Percentiles rank a stretch among this genome's conserved stretches.
phyloP scores from a whole-genome alignment of 169 alveolate genomes.

The Toxoplasma gondii region DNA sequence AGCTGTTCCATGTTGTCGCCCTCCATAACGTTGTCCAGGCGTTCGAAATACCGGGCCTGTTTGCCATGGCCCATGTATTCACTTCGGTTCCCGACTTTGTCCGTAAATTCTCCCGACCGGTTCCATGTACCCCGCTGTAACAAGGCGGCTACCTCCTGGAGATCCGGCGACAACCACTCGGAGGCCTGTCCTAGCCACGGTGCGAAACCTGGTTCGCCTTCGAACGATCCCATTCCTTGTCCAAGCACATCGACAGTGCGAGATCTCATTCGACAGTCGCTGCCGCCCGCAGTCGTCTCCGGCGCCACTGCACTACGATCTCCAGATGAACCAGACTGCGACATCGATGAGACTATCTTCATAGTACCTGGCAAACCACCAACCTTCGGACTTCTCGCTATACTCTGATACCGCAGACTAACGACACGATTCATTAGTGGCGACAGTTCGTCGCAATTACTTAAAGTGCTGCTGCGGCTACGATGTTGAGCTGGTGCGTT shows the following conservation, averaged over 20 bases:
- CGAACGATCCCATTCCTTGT: not conserved
- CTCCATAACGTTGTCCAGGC: conserved; percentile 34
- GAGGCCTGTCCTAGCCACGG: not conserved
- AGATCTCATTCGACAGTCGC: not conserved
- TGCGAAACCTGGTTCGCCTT: not conserved
- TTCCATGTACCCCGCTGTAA: not conserved
- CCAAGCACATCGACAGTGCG: not conserved
- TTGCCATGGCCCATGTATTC: conserved; percentile 16
- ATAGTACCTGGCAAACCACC: not conserved
- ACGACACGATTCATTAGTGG: not conserved
- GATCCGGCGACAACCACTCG: not conserved
- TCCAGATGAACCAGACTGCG: not conserved
- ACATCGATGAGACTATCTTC: no score
- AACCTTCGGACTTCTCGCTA: not conserved
- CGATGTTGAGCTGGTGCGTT: not conserved
- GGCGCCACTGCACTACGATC: not conserved
- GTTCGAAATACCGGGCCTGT: conserved; percentile 19
- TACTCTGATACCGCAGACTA: not conserved
- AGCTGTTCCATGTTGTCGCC: conserved; percentile 38
- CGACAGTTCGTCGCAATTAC: not conserved
- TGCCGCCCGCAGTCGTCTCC: not conserved
- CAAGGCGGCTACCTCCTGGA: conserved; percentile 22
- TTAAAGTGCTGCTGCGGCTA: not conserved
- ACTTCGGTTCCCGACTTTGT: not conserved
- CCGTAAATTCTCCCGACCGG: not conserved